A percentile compares a stretch with the other conserved stretches of the same genome.
Evolutionary conservation across 176 grass and related monocot species (phyloP).

Genomic region (Musa schizocarpa): DNA sequence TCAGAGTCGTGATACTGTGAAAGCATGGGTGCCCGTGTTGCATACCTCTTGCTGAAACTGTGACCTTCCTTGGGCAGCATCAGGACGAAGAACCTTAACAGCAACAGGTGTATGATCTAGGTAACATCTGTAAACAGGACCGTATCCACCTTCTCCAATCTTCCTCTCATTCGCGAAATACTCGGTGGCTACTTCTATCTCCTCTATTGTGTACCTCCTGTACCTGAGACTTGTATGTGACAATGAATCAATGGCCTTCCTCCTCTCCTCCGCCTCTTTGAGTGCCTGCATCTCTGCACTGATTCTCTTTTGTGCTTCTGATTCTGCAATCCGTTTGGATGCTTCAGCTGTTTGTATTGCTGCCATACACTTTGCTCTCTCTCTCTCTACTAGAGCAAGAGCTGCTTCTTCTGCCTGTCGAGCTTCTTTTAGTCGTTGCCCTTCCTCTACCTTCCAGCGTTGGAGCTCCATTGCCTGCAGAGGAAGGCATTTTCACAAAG

Average conservation of each 20-base stretch:
- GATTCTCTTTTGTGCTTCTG: conserved; percentile 4
- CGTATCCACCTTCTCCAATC: conserved; percentile 11
- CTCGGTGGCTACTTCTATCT: conserved; percentile 1
- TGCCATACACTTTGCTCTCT: not conserved
- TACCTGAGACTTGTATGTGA: not conserved
- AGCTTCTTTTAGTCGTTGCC: not conserved
- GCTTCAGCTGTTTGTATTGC: not conserved
- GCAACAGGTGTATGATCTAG: conserved; percentile 11
- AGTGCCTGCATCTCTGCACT: not conserved
- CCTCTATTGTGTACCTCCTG: conserved; percentile 10
- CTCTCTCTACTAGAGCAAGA: not conserved
- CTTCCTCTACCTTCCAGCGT: conserved; percentile 5
- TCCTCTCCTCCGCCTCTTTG: not conserved
- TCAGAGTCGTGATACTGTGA: too few relatives aligned
- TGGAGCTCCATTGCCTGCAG: not conserved
- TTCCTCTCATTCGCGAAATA: not conserved
- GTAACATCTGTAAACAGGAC: conserved; percentile 3
- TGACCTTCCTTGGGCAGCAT: conserved; percentile 4
- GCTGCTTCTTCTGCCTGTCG: not conserved
- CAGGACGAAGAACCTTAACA: conserved; percentile 3
- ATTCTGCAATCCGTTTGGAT: not conserved
- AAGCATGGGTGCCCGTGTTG: not conserved
- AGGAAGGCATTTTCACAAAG: not conserved
- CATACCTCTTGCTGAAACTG: conserved; percentile 20
- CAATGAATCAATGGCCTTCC: not conserved